These are phyloP conservation scores for Rosa chinensis DNA, from an alignment of 306 rosid species.

Conservation along the genomic window DNA sequence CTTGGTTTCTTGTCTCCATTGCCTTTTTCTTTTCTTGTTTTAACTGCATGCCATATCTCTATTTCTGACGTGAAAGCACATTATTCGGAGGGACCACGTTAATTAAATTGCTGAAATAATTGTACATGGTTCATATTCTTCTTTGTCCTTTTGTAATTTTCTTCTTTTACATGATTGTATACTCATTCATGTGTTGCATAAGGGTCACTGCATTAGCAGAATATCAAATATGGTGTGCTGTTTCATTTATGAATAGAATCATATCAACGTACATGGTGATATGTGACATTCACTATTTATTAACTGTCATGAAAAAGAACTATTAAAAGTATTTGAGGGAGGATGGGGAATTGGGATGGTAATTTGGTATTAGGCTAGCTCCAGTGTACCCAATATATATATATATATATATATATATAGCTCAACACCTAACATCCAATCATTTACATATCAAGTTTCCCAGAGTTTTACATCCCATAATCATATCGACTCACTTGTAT, in stretches of 20 bases:
- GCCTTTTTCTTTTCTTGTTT: background rate
- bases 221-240: constrained; percentile 15
- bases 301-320: background rate
- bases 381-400: background rate
- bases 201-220: background rate
- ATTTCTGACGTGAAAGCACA: background rate
- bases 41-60: background rate
- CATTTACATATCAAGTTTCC: background rate
- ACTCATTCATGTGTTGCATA: background rate
- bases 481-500: background rate
- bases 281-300: background rate
- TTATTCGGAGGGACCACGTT: background rate
- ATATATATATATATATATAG: no score
- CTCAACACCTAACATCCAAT: background rate
- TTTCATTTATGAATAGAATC: background rate
- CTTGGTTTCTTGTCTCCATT: background rate
- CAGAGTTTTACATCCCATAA: constrained; percentile 1
- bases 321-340: background rate
- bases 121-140: background rate
- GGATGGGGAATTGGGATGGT: background rate
- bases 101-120: background rate
- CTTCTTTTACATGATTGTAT: background rate
- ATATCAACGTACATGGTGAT: background rate
- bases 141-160: background rate
- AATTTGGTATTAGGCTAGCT: background rate